Conservation (phyloP, 805 yeast genomes). For the Kazachstania bromeliacearum region DNA sequence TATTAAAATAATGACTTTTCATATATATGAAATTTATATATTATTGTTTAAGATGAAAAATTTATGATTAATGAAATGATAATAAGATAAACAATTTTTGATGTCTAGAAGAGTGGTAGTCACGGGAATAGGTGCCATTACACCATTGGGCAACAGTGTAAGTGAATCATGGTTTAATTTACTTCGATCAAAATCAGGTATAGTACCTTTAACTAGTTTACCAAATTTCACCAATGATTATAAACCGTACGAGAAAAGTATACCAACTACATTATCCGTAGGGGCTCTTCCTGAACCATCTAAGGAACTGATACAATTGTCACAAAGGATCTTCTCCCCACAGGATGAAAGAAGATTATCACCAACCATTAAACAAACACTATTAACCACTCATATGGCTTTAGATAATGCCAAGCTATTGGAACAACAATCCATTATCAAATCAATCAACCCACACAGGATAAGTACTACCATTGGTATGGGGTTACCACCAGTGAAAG, state of each 20-base stretch:
- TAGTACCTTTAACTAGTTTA: slow-evolving; percentile 42
- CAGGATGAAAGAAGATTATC: slow-evolving; percentile 49
- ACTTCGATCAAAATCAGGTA: slow-evolving; percentile 45
- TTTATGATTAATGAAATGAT: no score
- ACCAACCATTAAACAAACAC: slow-evolving; percentile 64
- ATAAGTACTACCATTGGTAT: slow-evolving; percentile 70
- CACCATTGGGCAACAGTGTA: slow-evolving; percentile 77
- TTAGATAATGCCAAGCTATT: slow-evolving; percentile 53
- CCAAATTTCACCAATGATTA: slow-evolving; percentile 30
- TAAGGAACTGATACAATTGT: slow-evolving; percentile 32
- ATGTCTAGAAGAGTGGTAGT: slow-evolving; percentile 60
- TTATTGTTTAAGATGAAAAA: not conserved
- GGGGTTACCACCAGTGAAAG: slow-evolving; percentile 81
- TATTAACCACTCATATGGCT: slow-evolving; percentile 73
- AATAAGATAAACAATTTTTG: no score
- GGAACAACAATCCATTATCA: slow-evolving; percentile 21
- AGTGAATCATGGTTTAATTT: slow-evolving; percentile 44
- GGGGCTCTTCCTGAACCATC: slow-evolving; percentile 52
- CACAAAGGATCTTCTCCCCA: slow-evolving; percentile 31
- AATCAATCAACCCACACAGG: no score
- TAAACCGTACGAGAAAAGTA: slow-evolving; percentile 36
- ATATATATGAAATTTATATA: not conserved
- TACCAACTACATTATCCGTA: slow-evolving; percentile 56
- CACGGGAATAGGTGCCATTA: slow-evolving; percentile 81
- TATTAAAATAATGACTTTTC: slow-evolving; percentile 25